Base-by-base conservation (phyloP, 108 stramenopile genomes). In the Thalassiosira profunda region DNA sequence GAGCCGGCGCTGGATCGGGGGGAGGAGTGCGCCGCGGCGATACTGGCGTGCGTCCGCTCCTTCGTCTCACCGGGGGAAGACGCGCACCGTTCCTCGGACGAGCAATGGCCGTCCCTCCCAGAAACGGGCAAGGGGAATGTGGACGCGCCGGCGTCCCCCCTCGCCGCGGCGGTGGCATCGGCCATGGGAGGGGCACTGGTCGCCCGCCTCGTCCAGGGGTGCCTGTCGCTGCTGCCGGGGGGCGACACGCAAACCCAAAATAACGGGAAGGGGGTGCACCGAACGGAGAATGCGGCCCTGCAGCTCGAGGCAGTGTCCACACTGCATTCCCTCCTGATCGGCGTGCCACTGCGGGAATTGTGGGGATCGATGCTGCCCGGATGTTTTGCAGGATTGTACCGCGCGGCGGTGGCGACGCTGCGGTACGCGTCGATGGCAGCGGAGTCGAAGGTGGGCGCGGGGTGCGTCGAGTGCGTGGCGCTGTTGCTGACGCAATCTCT, bases 301-400 rank as follows among this genome's bases (percentile, higher is more conserved):
- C 52, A 66, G 9, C 37, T 73, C 10, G 55, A 82, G 35, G 54
- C 81, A 34, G 41, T 82, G 34, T 55, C 34, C 9, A 78, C 81
- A 10, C 28, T 82, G 21, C 55, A 37, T 11, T 12, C 37, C 7
- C 36, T 82, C 9, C 17, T 82, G 76, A 20, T 12, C 25, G 14
- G 58, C 31, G 38, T 82, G 25, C 76, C 81, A 44, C 26, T 51
- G 23, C 18, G 18, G 28, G 57, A 53, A 21, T 25, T 73, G 38
- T 82, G 81, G 81, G 72, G 49, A 17, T 45, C 65, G 4, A 46
- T 82, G 17, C 41, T 82, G 0, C 81, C 81, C 0, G 81, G 81
- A 14, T 73, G 65, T 40, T 81, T 74, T 66, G 80, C 80, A 37
- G 56, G 68, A 2, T 66, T 65, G 55, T 69, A 63, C 47, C 70